Evolutionary conservation across 169 alveolate genomes (phyloP).

Genomic region (Eimeria acervulina): DNA sequence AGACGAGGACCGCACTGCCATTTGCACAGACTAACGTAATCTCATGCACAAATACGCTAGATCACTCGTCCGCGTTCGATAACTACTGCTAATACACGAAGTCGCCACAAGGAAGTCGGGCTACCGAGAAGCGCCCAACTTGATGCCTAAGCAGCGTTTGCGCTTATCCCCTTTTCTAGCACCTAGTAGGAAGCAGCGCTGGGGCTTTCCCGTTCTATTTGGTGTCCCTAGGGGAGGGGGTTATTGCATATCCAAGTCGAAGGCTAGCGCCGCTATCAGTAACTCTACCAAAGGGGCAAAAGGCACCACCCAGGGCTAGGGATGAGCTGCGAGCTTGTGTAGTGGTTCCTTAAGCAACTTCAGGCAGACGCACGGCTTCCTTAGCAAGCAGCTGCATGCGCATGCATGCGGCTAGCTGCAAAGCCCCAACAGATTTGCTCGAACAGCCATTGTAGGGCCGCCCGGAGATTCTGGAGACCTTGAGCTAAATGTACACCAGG

Average conservation of each 20-base stretch:
- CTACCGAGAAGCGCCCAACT: background rate
- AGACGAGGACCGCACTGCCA: background rate
- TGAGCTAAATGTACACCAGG: background rate
- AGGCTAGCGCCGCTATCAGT: background rate
- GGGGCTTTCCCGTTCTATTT: background rate
- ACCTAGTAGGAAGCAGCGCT: no score
- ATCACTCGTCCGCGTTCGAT: background rate
- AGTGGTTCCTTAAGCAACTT: background rate
- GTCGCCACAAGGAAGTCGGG: background rate
- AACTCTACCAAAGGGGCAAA: background rate
- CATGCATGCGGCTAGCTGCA: background rate
- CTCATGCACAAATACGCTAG: background rate
- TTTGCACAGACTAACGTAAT: background rate
- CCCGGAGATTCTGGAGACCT: background rate
- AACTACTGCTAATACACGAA: background rate
- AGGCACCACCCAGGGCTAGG: background rate
- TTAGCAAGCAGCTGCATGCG: constrained; percentile 15
- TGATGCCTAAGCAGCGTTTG: background rate
- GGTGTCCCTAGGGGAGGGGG: no score
- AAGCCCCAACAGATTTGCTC: background rate
- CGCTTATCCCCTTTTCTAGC: background rate
- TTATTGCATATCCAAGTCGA: no score
- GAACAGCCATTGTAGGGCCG: background rate
- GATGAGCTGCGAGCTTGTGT: background rate
- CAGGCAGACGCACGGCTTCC: background rate